Evolutionary conservation across 2,329 filamentous ascomycete species (phyloP).

Genomic region (Arthrobotrys entomopaga): DNA sequence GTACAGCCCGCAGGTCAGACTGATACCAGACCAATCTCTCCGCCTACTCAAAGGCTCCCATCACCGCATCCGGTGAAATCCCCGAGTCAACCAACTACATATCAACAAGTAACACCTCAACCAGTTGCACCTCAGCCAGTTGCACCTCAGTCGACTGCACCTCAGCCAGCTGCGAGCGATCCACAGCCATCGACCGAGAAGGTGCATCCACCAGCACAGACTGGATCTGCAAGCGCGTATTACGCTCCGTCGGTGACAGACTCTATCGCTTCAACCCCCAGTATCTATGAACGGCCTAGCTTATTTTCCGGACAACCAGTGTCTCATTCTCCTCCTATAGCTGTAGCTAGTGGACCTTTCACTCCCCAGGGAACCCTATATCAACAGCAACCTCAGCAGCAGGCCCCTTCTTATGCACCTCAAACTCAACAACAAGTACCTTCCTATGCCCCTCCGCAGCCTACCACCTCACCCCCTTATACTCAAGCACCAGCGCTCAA

Average conservation of each 20-base stretch:
- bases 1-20: conserved; percentile 30
- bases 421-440: conserved; percentile 30
- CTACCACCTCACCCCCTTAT: conserved; percentile 11
- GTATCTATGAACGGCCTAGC: conserved; percentile 34
- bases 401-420: conserved; percentile 16
- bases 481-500: conserved; percentile 4
- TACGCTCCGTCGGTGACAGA: conserved; percentile 40
- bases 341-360: conserved; percentile 35
- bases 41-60: conserved; percentile 46
- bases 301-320: conserved; percentile 34
- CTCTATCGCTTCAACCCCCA: conserved; percentile 42
- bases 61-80: conserved; percentile 24
- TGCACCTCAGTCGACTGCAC: not conserved
- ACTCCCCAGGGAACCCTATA: conserved; percentile 39
- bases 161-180: not conserved
- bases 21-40: conserved; percentile 47
- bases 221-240: conserved; percentile 17
- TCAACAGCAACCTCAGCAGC: conserved; percentile 43
- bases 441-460: conserved; percentile 18
- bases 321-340: conserved; percentile 34
- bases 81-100: not conserved
- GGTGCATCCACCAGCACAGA: not conserved
- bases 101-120: too few relatives aligned
- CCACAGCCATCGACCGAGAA: not conserved
- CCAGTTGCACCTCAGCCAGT: too few relatives aligned